A percentile compares a stretch with the other conserved stretches of the same genome.
These are phyloP conservation scores for Cyberlindnera nakhonratchasimensis DNA, from an alignment of 805 yeast genomes.

Conservation along the genomic window DNA sequence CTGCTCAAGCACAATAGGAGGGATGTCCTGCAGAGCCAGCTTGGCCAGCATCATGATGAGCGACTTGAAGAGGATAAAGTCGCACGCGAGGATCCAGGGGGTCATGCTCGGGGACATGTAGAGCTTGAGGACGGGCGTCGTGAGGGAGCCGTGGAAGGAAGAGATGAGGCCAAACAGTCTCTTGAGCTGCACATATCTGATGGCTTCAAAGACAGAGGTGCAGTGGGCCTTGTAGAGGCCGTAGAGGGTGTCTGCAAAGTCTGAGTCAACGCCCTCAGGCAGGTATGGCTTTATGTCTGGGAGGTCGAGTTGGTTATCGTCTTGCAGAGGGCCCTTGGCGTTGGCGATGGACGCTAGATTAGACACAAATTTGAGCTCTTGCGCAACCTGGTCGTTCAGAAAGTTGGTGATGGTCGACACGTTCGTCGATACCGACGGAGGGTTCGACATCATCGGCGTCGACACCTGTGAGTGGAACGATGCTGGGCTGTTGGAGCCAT, in stretches of 20 bases:
- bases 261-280: conserved; percentile 20
- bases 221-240: conserved; percentile 65
- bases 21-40: conserved; percentile 54
- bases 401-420: conserved; percentile 15
- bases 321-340: conserved; percentile 12
- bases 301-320: conserved; percentile 34
- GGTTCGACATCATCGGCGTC: conserved; percentile 21
- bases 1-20: conserved; percentile 50
- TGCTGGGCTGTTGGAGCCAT: conserved; percentile 27
- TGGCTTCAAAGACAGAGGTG: conserved; percentile 56
- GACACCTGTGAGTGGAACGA: conserved; percentile 27
- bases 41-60: conserved; percentile 59
- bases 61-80: conserved; percentile 53
- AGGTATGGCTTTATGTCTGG: conserved; percentile 30
- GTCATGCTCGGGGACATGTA: conserved; percentile 45
- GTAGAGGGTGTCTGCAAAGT: conserved; percentile 55
- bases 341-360: conserved; percentile 17
- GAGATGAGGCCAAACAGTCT: conserved; percentile 52
- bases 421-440: conserved; percentile 9
- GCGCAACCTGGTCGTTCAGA: conserved; percentile 18
- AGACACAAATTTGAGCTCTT: conserved; percentile 23
- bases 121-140: conserved; percentile 59
- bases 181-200: conserved; percentile 65
- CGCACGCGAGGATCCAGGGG: conserved; percentile 70
- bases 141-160: conserved; percentile 52